A percentile compares a stretch with the other conserved stretches of the same genome.
Conservation (phyloP, 306 rosid genomes). For the Gleditsia sinensis region DNA sequence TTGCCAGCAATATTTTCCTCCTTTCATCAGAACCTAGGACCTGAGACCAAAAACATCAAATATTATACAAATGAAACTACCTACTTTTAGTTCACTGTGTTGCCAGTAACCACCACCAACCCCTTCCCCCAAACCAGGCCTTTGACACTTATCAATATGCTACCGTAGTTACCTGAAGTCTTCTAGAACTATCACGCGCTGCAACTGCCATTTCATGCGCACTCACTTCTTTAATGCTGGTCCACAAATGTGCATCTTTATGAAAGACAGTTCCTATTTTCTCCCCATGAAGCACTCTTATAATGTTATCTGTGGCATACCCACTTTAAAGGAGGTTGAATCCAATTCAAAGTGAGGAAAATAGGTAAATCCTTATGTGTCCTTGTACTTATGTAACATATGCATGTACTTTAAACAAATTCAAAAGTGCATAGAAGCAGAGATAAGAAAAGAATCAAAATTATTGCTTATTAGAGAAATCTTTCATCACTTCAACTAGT, state of each 20-base stretch:
- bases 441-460: neutral
- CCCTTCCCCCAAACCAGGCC: neutral
- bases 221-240: slow-evolving; percentile 54
- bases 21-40: slow-evolving; percentile 65
- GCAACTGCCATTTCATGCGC: slow-evolving; percentile 87
- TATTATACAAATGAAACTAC: slow-evolving; percentile 12
- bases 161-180: slow-evolving; percentile 63
- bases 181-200: slow-evolving; percentile 73
- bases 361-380: slow-evolving; percentile 17
- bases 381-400: slow-evolving; percentile 18
- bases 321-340: slow-evolving; percentile 56
- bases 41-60: slow-evolving; percentile 43
- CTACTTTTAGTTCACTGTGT: neutral
- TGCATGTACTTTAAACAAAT: neutral
- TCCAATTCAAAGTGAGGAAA: slow-evolving; percentile 34
- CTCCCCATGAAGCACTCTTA: slow-evolving; percentile 84
- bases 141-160: neutral
- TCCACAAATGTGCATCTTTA: slow-evolving; percentile 86
- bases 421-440: slow-evolving; percentile 3
- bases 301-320: slow-evolving; percentile 72
- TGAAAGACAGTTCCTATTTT: slow-evolving; percentile 90
- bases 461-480: neutral
- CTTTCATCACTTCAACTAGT: slow-evolving; percentile 5
- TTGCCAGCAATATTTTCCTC: slow-evolving; percentile 68
- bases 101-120: no score